Conservation (phyloP, 768 basidiomycete species). For the Amanita inopinata region DNA sequence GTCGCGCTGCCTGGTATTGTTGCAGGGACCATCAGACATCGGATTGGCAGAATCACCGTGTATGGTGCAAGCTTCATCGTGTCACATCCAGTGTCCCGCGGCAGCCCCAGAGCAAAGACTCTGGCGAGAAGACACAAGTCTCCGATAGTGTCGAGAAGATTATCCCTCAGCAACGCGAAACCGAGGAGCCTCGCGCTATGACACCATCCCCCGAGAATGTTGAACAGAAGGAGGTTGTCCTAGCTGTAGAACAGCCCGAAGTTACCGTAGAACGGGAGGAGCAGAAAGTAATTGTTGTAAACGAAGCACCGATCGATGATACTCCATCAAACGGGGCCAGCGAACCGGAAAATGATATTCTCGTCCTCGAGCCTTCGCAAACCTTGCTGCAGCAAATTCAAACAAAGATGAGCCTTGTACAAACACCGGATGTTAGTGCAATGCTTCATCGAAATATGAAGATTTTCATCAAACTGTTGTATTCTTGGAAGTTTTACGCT, state of each 20-base stretch:
- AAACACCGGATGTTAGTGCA: not conserved
- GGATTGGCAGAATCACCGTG: conserved; percentile 7
- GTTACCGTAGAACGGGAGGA: not conserved
- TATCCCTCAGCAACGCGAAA: not conserved
- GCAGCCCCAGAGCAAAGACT: not conserved
- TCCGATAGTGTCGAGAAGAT: not conserved
- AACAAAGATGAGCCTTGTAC: not conserved
- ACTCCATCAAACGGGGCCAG: too few relatives aligned
- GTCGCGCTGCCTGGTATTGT: conserved; percentile 8
- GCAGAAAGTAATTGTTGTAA: not conserved
- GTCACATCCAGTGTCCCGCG: not conserved
- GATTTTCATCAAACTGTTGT: not conserved
- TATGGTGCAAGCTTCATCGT: conserved; percentile 5
- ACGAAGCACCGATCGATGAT: not conserved
- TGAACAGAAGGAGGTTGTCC: not conserved
- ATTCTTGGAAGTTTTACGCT: conserved; percentile 9
- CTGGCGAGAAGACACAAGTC: not conserved
- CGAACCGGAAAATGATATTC: not conserved
- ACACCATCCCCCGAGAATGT: conserved; percentile 1
- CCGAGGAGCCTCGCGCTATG: not conserved
- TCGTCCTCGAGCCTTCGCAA: not conserved
- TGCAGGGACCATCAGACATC: conserved; percentile 6
- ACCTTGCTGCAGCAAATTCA: not conserved
- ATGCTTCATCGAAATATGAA: conserved; percentile 4
- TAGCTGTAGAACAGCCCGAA: not conserved